Base-by-base conservation (phyloP, 83 land plant genomes). In the Thuja plicata region DNA sequence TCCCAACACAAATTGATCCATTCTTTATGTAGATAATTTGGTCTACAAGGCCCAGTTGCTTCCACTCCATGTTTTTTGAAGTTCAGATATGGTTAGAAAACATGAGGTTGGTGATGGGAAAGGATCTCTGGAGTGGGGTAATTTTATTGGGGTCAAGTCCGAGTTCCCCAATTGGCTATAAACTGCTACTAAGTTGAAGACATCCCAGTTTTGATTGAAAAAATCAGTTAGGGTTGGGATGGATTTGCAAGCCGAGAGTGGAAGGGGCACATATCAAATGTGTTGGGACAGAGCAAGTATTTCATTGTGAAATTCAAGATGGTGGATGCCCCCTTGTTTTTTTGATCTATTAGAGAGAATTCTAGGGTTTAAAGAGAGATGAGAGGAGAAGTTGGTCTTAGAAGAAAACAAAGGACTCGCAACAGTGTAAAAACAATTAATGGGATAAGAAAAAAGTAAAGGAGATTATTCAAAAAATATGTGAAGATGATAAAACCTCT, bases 401-500 rank as follows among this genome's bases (percentile, higher is more conserved):
- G 70, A 32, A 32, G 89, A 66, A 76, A 73, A 46, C 50, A 16
- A 52, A 80, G 40, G 88, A n/a, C 66, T 8, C 73, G 32, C 89
- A 41, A 48, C 50, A 81, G 21, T 48, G 57, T 48, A 48, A 84
- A 13, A 48, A 2, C 54, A n/a, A 46, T 32, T 60, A 87, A 1
- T 88, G 90, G 16, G 93, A 90, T 27, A 92, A 87, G 89, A 87
- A 87, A 34, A 88, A 73, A 5, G 54, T 91, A 5, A 92, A 89
- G 52, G 94, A 91, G 16, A 89, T 89, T 21, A 57, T 94, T 81
- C 93, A 91, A 32, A 93, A 93, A 89, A 87, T 94, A 94, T 77
- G 45, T 92, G 85, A 93, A 90, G 88, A 92, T 50, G 92, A 91
- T 94, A 38, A 93, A 93, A 89, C 94, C 96, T 35, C 90, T 93